phyloP scores from a whole-genome alignment of 1,284 basidiomycete species.

The Cystobasidiaceae sp. region DNA sequence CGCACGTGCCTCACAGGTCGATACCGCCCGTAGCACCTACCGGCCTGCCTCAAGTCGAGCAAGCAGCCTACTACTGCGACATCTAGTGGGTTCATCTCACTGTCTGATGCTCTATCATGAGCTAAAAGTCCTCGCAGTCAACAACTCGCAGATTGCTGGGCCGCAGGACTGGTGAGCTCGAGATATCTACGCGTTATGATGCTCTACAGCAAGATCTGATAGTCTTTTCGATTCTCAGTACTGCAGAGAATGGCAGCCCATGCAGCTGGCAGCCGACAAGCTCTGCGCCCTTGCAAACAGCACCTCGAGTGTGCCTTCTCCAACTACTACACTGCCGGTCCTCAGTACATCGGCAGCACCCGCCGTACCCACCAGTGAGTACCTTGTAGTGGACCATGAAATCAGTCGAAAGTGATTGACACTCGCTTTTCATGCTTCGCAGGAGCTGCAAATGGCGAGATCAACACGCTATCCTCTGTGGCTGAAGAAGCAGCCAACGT shows the following conservation, averaged over 20 bases:
- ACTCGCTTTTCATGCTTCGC: not conserved
- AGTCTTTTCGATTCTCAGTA: too few relatives aligned
- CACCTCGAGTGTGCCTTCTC: not conserved
- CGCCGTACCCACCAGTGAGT: too few relatives aligned
- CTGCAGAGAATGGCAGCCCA: constrained; percentile 34
- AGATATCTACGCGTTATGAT: too few relatives aligned
- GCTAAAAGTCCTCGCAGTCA: not conserved
- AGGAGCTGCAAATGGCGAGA: not conserved
- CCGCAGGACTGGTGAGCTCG: constrained; percentile 21
- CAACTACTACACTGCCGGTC: not conserved
- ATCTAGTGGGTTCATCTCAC: constrained; percentile 26
- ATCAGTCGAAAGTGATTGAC: not conserved
- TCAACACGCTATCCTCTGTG: constrained; percentile 21
- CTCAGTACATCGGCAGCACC: not conserved
- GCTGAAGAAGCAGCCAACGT: constrained; percentile 30
- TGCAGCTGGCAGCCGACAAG: constrained; percentile 35
- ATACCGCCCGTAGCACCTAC: constrained; percentile 25
- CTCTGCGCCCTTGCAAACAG: constrained; percentile 31
- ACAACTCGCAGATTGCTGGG: constrained; percentile 35
- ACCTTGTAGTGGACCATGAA: too few relatives aligned
- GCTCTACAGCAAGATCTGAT: too few relatives aligned
- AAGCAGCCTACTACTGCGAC: constrained; percentile 27
- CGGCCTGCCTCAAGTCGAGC: not conserved
- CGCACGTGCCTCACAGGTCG: too few relatives aligned
- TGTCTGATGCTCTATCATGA: not conserved